Percentiles rank a stretch among this genome's conserved stretches.
phyloP scores from a whole-genome alignment of 805 yeast genomes.

The Lachancea thermotolerans region DNA sequence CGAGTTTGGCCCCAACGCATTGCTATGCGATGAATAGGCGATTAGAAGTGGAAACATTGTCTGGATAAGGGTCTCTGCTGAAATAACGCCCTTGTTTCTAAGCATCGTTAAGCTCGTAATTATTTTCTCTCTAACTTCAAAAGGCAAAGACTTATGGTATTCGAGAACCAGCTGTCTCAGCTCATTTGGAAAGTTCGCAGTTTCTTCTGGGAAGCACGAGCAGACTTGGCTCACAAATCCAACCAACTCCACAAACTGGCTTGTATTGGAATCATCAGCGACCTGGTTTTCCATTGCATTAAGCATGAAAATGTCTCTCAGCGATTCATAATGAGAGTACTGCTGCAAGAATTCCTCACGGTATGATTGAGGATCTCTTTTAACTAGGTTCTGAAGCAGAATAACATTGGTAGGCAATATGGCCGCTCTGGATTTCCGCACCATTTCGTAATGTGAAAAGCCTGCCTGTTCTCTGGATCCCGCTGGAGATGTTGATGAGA shows the following conservation, averaged over 20 bases:
- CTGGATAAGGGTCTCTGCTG: slow-evolving; percentile 75
- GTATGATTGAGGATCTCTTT: slow-evolving; percentile 91
- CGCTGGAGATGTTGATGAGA: neutral
- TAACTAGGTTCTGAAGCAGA: slow-evolving; percentile 81
- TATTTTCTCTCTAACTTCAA: slow-evolving; percentile 86
- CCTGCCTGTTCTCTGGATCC: neutral
- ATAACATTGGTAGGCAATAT: slow-evolving; percentile 89
- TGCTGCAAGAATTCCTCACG: slow-evolving; percentile 91
- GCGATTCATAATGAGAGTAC: slow-evolving; percentile 84
- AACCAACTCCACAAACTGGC: slow-evolving; percentile 70
- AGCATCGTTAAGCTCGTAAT: slow-evolving; percentile 85
- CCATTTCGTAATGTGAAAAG: slow-evolving; percentile 46
- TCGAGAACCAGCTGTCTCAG: slow-evolving; percentile 58
- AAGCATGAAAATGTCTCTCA: slow-evolving; percentile 76
- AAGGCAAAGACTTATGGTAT: slow-evolving; percentile 74
- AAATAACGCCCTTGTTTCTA: slow-evolving; percentile 73
- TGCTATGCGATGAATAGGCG: slow-evolving; percentile 51
- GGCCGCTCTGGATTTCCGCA: slow-evolving; percentile 83
- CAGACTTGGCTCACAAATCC: slow-evolving; percentile 93
- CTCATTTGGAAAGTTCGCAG: slow-evolving; percentile 78
- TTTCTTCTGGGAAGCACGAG: slow-evolving; percentile 81
- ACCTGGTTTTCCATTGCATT: slow-evolving; percentile 34
- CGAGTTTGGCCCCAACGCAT: slow-evolving; percentile 40
- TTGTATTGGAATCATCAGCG: slow-evolving; percentile 26
- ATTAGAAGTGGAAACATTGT: slow-evolving; percentile 78